Conservation (phyloP, 305 asterid species). For the Coffea humblotiana region DNA sequence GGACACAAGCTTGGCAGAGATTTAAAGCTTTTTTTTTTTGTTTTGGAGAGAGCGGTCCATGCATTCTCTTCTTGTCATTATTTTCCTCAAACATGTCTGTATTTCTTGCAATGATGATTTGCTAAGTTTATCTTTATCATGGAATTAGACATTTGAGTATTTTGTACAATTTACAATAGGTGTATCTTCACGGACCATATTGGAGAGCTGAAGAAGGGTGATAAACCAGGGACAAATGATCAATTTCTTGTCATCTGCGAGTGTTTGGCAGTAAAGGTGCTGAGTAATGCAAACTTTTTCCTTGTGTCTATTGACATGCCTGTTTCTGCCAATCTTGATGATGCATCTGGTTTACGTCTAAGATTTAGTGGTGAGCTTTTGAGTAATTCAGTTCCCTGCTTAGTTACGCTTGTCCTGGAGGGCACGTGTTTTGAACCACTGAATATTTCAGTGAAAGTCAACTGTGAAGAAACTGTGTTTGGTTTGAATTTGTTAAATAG, state of each 20-base stretch:
- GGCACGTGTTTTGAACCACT: conserved; percentile 79
- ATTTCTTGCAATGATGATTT: background rate
- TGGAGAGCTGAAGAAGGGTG: conserved; percentile 49
- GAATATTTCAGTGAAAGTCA: conserved; percentile 66
- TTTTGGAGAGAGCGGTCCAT: background rate
- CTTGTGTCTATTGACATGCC: conserved; percentile 93
- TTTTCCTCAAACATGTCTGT: background rate
- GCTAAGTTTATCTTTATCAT: background rate
- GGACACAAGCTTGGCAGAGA: background rate
- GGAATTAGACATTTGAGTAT: conserved; percentile 12
- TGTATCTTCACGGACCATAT: conserved; percentile 76
- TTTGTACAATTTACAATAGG: conserved; percentile 48
- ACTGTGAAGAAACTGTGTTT: conserved; percentile 94
- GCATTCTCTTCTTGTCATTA: background rate
- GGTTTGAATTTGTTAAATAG: conserved; percentile 87
- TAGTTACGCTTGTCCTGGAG: conserved; percentile 65
- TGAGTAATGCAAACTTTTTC: conserved; percentile 71
- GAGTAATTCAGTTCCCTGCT: conserved; percentile 72
- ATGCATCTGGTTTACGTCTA: conserved; percentile 72
- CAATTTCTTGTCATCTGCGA: conserved; percentile 70
- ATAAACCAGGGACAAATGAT: conserved; percentile 51
- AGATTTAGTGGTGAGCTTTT: conserved; percentile 86
- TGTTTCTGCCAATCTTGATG: conserved; percentile 75
- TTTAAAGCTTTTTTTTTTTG: background rate
- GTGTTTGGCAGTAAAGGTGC: conserved; percentile 77